These are phyloP conservation scores for Myriosclerotinia scirpicola DNA, from an alignment of 2,329 filamentous ascomycete species.

Conservation along the genomic window DNA sequence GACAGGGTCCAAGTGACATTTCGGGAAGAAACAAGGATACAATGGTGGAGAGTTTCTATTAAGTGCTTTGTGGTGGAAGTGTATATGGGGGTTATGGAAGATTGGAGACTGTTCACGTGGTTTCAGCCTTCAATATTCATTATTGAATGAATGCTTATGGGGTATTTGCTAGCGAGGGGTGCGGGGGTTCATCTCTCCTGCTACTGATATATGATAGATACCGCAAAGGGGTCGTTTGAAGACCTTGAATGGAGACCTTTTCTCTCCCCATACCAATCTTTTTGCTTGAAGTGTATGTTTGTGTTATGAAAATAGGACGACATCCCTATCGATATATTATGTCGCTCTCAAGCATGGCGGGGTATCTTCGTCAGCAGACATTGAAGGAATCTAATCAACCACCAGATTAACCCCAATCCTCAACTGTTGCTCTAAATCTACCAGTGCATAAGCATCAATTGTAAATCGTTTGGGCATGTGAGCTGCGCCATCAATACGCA, in stretches of 20 bases:
- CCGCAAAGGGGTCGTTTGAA: constrained; percentile 1
- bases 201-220: constrained; percentile 8
- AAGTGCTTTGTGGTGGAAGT: constrained; percentile 40
- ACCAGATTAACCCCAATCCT: no score
- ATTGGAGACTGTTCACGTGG: not conserved
- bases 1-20: constrained; percentile 73
- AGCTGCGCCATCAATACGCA: no score
- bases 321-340: no score
- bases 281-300: not conserved
- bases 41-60: constrained; percentile 99
- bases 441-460: not conserved
- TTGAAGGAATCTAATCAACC: no score
- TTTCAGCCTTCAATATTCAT: not conserved
- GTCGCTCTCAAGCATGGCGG: no score
- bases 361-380: not conserved
- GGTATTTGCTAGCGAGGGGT: not conserved
- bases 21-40: constrained; percentile 90
- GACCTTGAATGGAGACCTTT: constrained; percentile 10
- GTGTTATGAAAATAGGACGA: no score
- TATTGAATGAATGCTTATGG: not conserved
- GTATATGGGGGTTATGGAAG: not conserved
- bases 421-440: not conserved
- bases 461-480: not conserved
- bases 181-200: not conserved
- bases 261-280: not conserved